phyloP scores from a whole-genome alignment of 2,329 filamentous ascomycete genomes.

The Cordyceps cicadae region DNA sequence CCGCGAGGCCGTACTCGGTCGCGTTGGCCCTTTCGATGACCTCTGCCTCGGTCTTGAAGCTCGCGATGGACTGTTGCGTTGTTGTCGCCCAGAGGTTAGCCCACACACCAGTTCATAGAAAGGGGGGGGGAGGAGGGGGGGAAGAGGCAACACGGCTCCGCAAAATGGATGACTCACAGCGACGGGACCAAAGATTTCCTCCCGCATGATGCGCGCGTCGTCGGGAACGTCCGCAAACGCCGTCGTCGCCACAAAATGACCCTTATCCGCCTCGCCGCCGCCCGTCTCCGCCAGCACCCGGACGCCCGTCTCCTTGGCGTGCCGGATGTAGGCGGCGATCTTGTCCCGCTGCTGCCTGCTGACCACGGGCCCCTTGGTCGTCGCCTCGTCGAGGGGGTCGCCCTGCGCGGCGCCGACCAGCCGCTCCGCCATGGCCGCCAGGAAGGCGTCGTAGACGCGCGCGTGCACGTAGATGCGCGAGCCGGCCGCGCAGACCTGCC shows the following conservation, averaged over 20 bases:
- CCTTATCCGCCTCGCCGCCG: conserved; percentile 12
- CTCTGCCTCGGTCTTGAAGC: conserved; percentile 21
- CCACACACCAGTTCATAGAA: too few relatives aligned
- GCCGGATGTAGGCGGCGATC: conserved; percentile 50
- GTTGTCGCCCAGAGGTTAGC: too few relatives aligned
- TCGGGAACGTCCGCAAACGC: conserved; percentile 21
- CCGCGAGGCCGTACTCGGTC: conserved; percentile 43
- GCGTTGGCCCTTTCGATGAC: conserved; percentile 24
- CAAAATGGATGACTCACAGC: too few relatives aligned
- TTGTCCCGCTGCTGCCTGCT: conserved; percentile 56
- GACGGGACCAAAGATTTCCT: conserved; percentile 26
- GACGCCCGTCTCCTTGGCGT: conserved; percentile 15
- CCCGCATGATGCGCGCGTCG: conserved; percentile 20
- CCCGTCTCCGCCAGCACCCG: not conserved
- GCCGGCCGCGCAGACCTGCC: conserved; percentile 53
- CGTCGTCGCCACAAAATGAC: conserved; percentile 23
- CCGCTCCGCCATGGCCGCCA: conserved; percentile 48
- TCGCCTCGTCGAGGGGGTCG: conserved; percentile 25
- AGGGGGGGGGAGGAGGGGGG: too few relatives aligned
- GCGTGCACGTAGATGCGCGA: conserved; percentile 53
- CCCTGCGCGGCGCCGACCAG: conserved; percentile 35
- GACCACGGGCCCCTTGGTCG: conserved; percentile 31
- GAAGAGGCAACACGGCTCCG: too few relatives aligned
- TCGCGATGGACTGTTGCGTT: not conserved
- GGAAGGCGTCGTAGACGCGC: conserved; percentile 47